These are phyloP conservation scores for Mycosphaerella sp. DNA, from an alignment of 2,329 filamentous ascomycete species.

Conservation along the genomic window DNA sequence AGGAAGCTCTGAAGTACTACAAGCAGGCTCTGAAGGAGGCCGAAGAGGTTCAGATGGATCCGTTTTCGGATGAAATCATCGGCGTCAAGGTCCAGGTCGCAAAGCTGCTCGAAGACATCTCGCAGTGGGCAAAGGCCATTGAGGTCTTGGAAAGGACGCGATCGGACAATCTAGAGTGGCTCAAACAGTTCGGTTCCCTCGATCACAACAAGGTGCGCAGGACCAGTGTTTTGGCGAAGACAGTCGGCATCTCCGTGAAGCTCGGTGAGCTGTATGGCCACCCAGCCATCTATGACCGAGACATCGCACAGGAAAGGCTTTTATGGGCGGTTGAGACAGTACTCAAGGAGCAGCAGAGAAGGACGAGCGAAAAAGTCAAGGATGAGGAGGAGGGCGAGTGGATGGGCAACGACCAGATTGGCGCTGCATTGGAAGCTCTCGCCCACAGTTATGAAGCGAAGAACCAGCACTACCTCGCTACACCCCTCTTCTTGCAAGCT, in stretches of 20 bases:
- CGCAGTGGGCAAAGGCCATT: slow-evolving; percentile 62
- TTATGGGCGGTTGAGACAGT: slow-evolving; percentile 76
- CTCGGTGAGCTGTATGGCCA: slow-evolving; percentile 76
- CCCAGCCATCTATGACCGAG: slow-evolving; percentile 65
- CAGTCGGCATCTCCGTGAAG: slow-evolving; percentile 72
- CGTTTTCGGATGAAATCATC: slow-evolving; percentile 83
- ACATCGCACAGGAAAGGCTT: slow-evolving; percentile 67
- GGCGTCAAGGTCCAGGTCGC: slow-evolving; percentile 81
- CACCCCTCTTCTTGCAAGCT: slow-evolving; percentile 81
- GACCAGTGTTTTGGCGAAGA: slow-evolving; percentile 64
- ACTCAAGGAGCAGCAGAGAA: slow-evolving; percentile 64
- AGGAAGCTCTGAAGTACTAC: slow-evolving; percentile 76
- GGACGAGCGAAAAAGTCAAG: slow-evolving; percentile 50
- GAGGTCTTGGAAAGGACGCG: slow-evolving; percentile 73
- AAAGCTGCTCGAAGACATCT: slow-evolving; percentile 69
- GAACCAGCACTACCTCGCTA: slow-evolving; percentile 70
- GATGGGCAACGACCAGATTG: slow-evolving; percentile 64
- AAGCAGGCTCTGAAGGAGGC: slow-evolving; percentile 69
- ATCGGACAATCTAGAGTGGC: slow-evolving; percentile 55
- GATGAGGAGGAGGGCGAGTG: slow-evolving; percentile 60
- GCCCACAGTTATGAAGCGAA: slow-evolving; percentile 68
- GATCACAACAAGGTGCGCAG: slow-evolving; percentile 45
- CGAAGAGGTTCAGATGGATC: slow-evolving; percentile 68
- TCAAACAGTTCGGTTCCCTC: slow-evolving; percentile 41
- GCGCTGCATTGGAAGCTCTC: slow-evolving; percentile 70